Evolutionary conservation across 352 stramenopile genomes (phyloP).

Genomic region (Phytophthora uliginosa): DNA sequence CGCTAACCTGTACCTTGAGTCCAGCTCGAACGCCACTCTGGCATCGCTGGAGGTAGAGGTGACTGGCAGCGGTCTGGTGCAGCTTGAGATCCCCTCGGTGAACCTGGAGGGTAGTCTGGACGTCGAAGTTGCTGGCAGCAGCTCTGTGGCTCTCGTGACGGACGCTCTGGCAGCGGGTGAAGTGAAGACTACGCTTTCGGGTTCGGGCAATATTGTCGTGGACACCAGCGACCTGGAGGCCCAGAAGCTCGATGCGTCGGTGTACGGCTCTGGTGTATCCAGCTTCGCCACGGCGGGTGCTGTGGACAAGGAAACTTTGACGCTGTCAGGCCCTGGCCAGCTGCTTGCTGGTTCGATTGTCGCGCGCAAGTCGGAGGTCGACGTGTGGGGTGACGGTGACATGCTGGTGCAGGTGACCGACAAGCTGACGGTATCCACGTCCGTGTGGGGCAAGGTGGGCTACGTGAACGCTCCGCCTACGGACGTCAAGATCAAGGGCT

Average conservation of each 20-base stretch:
- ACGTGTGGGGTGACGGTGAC: conserved; percentile 59
- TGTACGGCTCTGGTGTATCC: conserved; percentile 58
- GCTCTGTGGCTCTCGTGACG: conserved; percentile 42
- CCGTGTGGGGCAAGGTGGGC: conserved; percentile 62
- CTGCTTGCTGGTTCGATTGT: conserved; percentile 60
- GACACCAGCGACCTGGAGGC: conserved; percentile 44
- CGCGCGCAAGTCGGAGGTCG: conserved; percentile 44
- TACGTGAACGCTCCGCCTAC: conserved; percentile 54
- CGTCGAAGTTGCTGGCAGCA: conserved; percentile 53
- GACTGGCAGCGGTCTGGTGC: conserved; percentile 40
- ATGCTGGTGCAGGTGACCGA: conserved; percentile 58
- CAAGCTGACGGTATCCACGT: conserved; percentile 59
- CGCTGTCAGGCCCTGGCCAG: conserved; percentile 56
- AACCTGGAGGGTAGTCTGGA: conserved; percentile 38
- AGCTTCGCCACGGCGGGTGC: conserved; percentile 55
- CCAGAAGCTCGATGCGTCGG: conserved; percentile 48
- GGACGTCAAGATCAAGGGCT: conserved; percentile 59
- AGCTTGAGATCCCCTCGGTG: conserved; percentile 43
- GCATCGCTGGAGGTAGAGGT: conserved; percentile 48
- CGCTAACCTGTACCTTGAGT: conserved; percentile 54
- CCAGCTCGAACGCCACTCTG: conserved; percentile 32
- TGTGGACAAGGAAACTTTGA: conserved; percentile 56
- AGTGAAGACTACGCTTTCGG: conserved; percentile 44
- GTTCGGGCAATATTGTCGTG: conserved; percentile 44
- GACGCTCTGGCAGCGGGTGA: conserved; percentile 34